Base-by-base conservation (phyloP, 1,284 basidiomycete genomes). In the Fomitopsis pinicola region DNA sequence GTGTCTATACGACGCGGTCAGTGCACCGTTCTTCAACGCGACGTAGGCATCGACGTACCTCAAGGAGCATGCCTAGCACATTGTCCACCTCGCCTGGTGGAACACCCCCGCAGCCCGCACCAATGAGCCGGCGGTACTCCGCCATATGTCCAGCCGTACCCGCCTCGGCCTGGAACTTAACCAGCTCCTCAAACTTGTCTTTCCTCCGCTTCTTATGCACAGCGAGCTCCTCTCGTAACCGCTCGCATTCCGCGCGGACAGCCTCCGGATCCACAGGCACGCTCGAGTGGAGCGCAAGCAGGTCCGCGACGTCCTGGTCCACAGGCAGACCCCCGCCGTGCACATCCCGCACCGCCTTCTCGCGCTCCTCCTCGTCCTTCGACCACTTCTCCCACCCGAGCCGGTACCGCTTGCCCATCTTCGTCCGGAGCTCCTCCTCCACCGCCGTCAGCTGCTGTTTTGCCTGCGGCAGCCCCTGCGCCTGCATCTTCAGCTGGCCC, bases 301-400 rank as follows among this genome's bases (percentile, higher is more conserved):
- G 74, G 71, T 92, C 89, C 19, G 82, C 79, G 59, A 88, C 78
- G 58, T 89, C 86, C 69, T 89, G 86, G 46, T 80, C 83, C 17
- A 81, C 79, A 30, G 78, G 73, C 42, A 89, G 72, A 53, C 82
- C 76, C 3, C 87, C 87, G 57, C 80, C 78, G 0, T 83, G 79
- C 19, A 78, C 80, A 45, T 86, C 83, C 48, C 88, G 80, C 56
- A 90, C 80, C 1, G 72, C 74, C 62, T 79, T 82, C 75, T 95
- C 93, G 30, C 94, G 82, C 44, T 78, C 79, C 70, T 92, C 89
- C 75, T 97, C 92, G 62, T 91, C 90, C 66, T 87, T 85, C n/a
- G 92, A 76, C 94, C 95, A 98, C 68, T 90, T 90, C 71, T 95
- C 92, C 87, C 89, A 97, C 1, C 95, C 95, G n/a, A 90, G 72